These are phyloP conservation scores for Pouteria glomerata DNA, from an alignment of 148 eudicot species.

Conservation along the genomic window DNA sequence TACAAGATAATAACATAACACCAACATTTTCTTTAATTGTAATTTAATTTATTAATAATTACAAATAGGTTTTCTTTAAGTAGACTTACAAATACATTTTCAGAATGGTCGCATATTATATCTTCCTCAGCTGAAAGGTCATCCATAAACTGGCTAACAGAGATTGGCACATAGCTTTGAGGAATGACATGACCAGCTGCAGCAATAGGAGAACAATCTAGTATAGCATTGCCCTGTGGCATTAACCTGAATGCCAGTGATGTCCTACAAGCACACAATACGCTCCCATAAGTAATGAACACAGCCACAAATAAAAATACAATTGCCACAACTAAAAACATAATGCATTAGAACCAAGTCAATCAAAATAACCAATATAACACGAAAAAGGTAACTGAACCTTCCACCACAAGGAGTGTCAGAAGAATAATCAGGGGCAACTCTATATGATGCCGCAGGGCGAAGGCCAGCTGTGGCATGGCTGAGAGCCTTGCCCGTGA, in stretches of 20 bases:
- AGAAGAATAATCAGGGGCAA: conserved; percentile 40
- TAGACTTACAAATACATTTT: conserved; percentile 55
- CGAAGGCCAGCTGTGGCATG: conserved; percentile 90
- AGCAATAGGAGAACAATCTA: conserved; percentile 67
- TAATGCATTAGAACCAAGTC: conserved; percentile 4
- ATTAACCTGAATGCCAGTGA: conserved; percentile 79
- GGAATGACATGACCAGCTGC: conserved; percentile 90
- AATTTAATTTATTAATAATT: neutral
- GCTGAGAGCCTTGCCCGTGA: conserved; percentile 86
- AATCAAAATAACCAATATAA: neutral
- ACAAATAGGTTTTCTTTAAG: neutral
- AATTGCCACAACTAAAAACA: neutral
- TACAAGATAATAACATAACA: neutral
- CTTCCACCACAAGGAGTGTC: conserved; percentile 50
- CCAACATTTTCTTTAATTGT: neutral
- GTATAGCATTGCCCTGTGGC: conserved; percentile 79
- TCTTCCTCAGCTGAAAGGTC: conserved; percentile 82
- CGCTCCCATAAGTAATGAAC: conserved; percentile 1
- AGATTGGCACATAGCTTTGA: conserved; percentile 69
- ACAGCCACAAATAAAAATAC: neutral
- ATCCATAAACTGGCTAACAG: conserved; percentile 94
- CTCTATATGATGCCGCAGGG: conserved; percentile 71
- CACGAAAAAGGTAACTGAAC: conserved; percentile 26
- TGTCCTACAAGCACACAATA: conserved; percentile 48
- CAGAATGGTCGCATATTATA: conserved; percentile 40